Evolutionary conservation across 164 flowering plant genomes (phyloP).

Genomic region (Magnolia officinalis): DNA sequence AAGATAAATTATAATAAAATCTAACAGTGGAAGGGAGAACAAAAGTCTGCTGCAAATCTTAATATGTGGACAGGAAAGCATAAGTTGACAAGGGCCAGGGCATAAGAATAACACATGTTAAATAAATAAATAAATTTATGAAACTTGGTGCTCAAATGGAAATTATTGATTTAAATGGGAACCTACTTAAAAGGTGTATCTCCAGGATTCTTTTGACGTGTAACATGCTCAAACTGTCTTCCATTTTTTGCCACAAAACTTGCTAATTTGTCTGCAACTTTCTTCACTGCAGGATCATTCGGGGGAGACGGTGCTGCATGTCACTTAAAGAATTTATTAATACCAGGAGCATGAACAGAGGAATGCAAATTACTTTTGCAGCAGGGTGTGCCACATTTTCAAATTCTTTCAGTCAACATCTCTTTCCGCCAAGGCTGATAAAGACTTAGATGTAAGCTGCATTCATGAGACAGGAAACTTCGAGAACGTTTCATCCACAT

Average conservation of each 20-base stretch:
- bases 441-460: conserved; percentile 72
- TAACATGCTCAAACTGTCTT: conserved; percentile 82
- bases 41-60: too few species aligned
- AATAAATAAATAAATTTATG: too few species aligned
- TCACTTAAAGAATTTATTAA: conserved; percentile 99
- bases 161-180: not conserved
- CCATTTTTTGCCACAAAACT: conserved; percentile 98
- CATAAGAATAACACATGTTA: too few species aligned
- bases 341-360: conserved; percentile 92
- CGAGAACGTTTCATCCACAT: conserved; percentile 54
- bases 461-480: conserved; percentile 76
- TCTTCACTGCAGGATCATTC: conserved; percentile 90
- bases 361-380: conserved; percentile 92
- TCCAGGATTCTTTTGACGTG: conserved; percentile 92
- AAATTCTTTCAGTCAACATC: conserved; percentile 77
- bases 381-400: conserved; percentile 82
- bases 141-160: not conserved
- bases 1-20: too few species aligned
- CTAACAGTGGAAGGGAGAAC: too few species aligned
- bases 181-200: conserved; percentile 96
- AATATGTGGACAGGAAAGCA: too few species aligned
- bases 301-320: conserved; percentile 94
- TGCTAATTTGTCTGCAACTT: conserved; percentile 92
- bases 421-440: conserved; percentile 78
- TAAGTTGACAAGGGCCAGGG: too few species aligned